Base-by-base conservation (phyloP, 345 rosid genomes). In the Camelina sativa region DNA sequence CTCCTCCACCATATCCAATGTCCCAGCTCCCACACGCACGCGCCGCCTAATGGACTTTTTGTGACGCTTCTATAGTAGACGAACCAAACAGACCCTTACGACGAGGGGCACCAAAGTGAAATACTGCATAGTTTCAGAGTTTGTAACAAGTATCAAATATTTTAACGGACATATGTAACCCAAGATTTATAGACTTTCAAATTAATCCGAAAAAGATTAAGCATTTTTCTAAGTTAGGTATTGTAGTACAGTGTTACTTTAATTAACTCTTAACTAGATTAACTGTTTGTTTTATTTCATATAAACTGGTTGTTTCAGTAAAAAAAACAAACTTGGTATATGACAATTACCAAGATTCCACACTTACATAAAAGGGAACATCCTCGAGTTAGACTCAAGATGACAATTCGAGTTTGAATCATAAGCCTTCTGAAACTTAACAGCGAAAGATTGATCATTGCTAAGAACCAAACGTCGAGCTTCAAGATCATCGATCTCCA, bases 1-100 rank as follows among this genome's bases (percentile, higher is more conserved):
- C 69, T 78, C 67, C 80, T 76, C 78, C 77, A 40, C 64, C 71
- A 37, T 69, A 62, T 74, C 71, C 80, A 76, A 56, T 23, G 3
- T 69, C 20, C 11, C 12, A 20, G 16, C n/a, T 17, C 22, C 50
- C 13, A 46, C 12, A 50, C 62, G 60, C 68, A 55, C 70, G 23
- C 23, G 2, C 23, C 23, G 80, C 57, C 65, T 56, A 10, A 13
- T 12, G 32, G 28, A 38, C 47, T 13, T 67, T 37, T 48, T 43
- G 40, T 19, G 12, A 16, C 50, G 67, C 30, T 19, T 58, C 41
- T 15, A 30, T 6, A 30, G 34, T 5, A 30, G 34, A 30, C 34
- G 20, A 16, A 68, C 73, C 13, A 56, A 56, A 56, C 43, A 56
- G 43, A 30, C 8, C 16, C 19, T 34, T 13, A 51, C 51, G 8